These are phyloP conservation scores for Aquilaria agallochum DNA, from an alignment of 441 rosid species.

Conservation along the genomic window DNA sequence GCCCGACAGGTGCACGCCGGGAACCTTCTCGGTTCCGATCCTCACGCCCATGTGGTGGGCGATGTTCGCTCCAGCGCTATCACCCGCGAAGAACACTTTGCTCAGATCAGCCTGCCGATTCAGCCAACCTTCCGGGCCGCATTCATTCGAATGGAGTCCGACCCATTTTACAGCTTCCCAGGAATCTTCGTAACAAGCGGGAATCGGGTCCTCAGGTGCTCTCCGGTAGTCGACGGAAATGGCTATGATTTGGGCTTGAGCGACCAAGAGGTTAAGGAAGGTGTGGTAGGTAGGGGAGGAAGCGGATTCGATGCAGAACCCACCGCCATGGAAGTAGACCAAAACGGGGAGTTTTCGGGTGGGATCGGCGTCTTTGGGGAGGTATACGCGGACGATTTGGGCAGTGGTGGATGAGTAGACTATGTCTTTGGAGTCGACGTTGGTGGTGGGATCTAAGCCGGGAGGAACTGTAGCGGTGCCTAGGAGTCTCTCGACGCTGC, in stretches of 20 bases:
- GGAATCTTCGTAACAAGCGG: constrained; percentile 35
- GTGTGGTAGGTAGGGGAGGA: constrained; percentile 35
- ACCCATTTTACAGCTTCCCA: constrained; percentile 50
- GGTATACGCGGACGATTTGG: constrained; percentile 40
- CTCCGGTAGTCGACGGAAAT: constrained; percentile 52
- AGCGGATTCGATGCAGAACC: constrained; percentile 38
- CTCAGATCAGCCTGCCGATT: constrained; percentile 35
- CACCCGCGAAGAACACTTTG: constrained; percentile 43
- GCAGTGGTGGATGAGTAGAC: constrained; percentile 25
- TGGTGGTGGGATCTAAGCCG: constrained; percentile 32
- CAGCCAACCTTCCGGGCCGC: constrained; percentile 47
- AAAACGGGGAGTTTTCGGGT: constrained; percentile 48
- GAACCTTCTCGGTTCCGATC: constrained; percentile 23
- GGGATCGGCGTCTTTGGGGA: constrained; percentile 26
- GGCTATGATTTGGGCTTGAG: constrained; percentile 32
- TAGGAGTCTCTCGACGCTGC: constrained; percentile 34
- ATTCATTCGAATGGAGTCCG: constrained; percentile 29
- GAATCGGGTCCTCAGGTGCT: constrained; percentile 48
- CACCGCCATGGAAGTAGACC: constrained; percentile 66
- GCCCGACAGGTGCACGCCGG: constrained; percentile 25
- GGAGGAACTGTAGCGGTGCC: constrained; percentile 36
- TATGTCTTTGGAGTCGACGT: constrained; percentile 50
- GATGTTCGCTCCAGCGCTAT: constrained; percentile 56
- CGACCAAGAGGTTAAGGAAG: constrained; percentile 30
- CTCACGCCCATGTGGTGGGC: constrained; percentile 37